Evolutionary conservation across 352 stramenopile species (phyloP).

Genomic region (Elongisporangium senticosum): DNA sequence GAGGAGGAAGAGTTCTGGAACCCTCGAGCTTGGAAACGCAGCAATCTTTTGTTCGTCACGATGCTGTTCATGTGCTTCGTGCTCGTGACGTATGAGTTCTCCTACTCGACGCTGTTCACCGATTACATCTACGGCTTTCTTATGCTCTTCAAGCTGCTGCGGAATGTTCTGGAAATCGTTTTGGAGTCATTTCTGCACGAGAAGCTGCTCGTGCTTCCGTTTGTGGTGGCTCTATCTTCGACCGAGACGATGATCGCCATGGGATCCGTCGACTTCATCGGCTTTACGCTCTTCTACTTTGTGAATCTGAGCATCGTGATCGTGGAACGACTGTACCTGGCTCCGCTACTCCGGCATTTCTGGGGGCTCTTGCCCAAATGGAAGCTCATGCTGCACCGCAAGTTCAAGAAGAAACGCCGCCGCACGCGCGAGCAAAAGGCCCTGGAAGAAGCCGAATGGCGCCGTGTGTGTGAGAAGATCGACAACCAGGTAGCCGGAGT

Average conservation of each 20-base stretch:
- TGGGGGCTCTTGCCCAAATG: conserved; percentile 88
- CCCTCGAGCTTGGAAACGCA: conserved; percentile 86
- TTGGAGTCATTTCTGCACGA: conserved; percentile 88
- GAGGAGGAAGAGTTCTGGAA: conserved; percentile 77
- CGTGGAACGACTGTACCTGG: conserved; percentile 93
- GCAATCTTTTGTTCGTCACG: conserved; percentile 86
- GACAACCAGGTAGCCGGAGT: conserved; percentile 91
- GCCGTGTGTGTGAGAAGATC: conserved; percentile 92
- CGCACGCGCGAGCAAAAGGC: conserved; percentile 91
- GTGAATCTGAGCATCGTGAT: conserved; percentile 91
- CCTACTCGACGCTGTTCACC: conserved; percentile 91
- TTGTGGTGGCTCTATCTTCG: conserved; percentile 87
- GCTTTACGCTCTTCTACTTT: conserved; percentile 94
- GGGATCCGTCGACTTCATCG: conserved; percentile 92
- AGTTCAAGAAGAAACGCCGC: conserved; percentile 58
- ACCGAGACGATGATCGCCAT: conserved; percentile 94
- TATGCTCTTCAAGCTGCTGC: conserved; percentile 87
- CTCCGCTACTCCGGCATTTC: conserved; percentile 80
- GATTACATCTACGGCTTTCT: conserved; percentile 90
- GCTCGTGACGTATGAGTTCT: conserved; percentile 96
- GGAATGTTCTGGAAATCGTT: conserved; percentile 77
- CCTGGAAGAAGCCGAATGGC: conserved; percentile 89
- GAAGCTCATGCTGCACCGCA: conserved; percentile 82
- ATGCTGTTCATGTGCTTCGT: conserved; percentile 83
- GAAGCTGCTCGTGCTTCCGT: conserved; percentile 86